Conservation (phyloP, 1,284 basidiomycete species). For the Schizophyllum commune region DNA sequence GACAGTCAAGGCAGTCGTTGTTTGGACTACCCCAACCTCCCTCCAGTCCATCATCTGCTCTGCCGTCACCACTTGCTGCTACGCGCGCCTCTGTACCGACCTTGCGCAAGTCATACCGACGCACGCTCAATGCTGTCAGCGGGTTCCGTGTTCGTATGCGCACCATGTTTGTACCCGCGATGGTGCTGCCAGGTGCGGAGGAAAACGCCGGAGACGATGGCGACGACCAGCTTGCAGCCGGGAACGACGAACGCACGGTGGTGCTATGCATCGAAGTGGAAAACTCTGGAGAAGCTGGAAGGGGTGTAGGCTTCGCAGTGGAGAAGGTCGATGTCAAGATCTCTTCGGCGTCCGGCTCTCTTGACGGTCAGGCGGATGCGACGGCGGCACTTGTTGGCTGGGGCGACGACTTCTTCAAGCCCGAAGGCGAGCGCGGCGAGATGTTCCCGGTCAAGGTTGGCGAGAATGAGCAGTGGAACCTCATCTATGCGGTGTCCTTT, state of each 20-base stretch:
- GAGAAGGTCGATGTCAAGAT: conserved; percentile 67
- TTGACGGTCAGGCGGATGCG: conserved; percentile 43
- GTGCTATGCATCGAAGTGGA: conserved; percentile 84
- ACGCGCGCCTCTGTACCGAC: conserved; percentile 43
- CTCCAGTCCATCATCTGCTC: conserved; percentile 27
- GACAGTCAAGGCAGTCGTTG: conserved; percentile 48
- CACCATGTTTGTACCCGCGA: conserved; percentile 79
- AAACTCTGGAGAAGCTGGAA: conserved; percentile 54
- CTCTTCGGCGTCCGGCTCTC: conserved; percentile 33
- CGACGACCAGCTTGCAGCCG: conserved; percentile 52
- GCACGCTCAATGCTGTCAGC: conserved; percentile 66
- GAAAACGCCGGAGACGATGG: conserved; percentile 27
- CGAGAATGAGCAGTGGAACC: conserved; percentile 74
- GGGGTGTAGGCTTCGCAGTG: conserved; percentile 59
- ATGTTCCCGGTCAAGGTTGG: conserved; percentile 67
- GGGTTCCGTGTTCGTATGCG: conserved; percentile 85
- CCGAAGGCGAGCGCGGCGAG: conserved; percentile 25
- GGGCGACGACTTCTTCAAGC: conserved; percentile 38
- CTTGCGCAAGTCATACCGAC: conserved; percentile 79
- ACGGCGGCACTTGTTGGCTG: conserved; percentile 63
- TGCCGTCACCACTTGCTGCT: conserved; percentile 33
- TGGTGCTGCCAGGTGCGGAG: conserved; percentile 43
- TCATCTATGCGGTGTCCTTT: conserved; percentile 80
- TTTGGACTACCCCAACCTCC: conserved; percentile 52
- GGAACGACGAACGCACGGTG: conserved; percentile 74